Evolutionary conservation across 805 yeast genomes (phyloP), one percentile per base, ranked within the genome.

Genomic region (Barnettozyma sp.): DNA sequence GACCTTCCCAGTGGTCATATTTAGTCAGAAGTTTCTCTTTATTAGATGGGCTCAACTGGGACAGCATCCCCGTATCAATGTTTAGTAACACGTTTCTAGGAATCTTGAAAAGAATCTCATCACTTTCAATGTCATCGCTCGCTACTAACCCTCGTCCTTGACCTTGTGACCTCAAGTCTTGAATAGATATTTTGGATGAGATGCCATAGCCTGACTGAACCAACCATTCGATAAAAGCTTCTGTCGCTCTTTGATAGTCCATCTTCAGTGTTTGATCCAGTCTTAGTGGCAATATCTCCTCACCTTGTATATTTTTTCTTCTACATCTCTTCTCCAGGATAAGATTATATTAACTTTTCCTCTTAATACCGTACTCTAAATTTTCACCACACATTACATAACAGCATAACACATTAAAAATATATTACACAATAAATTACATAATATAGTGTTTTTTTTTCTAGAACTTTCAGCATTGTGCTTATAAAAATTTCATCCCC

Each of bases 101-200:
- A 20, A 92, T 68, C 26, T 71, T 65, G 55, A 88, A 85, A 13
- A 90, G 57, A 1, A 63, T 63, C 39, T 85, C 94, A 36, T 71
- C 87, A 32, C 62, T 58, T 4, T 51, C 53, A 15, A 90, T 82
- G 43, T 76, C 77, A 25, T 71, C 71, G 0, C 44, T 38, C 2
- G 96, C 94, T 5, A 78, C 52, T 7, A 90, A 54, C 5, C 88
- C 94, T 22, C 97, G 65, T 8, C 97, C 97, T 55, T 84, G 86
- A 26, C 68, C 60, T 7, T 55, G 45, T 2, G 44, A 38, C 29
- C 94, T 62, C 25, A 73, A 63, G 57, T 90, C 95, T 3, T 62
- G 66, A 5, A 90, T 63, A 12, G 52, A 46, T 13, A 88, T 62
- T 36, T 79, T 78, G 1, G 73, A 62, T 1, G 84, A 73, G 4